phyloP scores from a whole-genome alignment of 805 yeast genomes.

The Candida silvicultrix region DNA sequence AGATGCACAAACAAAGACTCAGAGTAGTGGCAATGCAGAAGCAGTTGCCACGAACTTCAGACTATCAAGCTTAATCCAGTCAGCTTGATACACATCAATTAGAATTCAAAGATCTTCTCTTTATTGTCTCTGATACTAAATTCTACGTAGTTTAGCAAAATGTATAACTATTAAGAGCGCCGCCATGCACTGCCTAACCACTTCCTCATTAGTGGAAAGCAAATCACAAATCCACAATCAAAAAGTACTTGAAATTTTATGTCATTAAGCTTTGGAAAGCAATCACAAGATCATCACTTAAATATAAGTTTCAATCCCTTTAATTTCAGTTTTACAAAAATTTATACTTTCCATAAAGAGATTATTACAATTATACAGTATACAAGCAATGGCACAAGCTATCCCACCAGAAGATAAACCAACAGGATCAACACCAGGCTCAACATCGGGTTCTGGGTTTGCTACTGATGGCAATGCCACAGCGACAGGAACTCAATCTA shows the following conservation, averaged over 20 bases:
- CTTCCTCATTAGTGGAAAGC: not conserved
- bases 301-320: too few species aligned
- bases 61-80: too few species aligned
- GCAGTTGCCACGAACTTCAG: too few species aligned
- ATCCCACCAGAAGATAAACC: not conserved
- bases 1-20: not conserved
- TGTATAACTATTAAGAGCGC: too few species aligned
- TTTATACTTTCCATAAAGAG: too few species aligned
- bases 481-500: not conserved
- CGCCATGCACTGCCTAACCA: not conserved
- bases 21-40: too few species aligned
- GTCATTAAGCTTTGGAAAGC: not conserved
- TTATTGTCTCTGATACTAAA: too few species aligned
- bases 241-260: not conserved
- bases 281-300: not conserved
- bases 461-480: not conserved
- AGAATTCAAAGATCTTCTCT: too few species aligned
- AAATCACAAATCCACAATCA: not conserved
- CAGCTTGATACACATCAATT: too few species aligned
- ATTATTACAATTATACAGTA: not conserved
- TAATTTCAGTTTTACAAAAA: too few species aligned
- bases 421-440: not conserved
- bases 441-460: not conserved
- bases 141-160: too few species aligned
- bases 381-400: not conserved